These are phyloP conservation scores for Protostelium mycophagum DNA, from an alignment of 78 protist genomes.

Conservation along the genomic window DNA sequence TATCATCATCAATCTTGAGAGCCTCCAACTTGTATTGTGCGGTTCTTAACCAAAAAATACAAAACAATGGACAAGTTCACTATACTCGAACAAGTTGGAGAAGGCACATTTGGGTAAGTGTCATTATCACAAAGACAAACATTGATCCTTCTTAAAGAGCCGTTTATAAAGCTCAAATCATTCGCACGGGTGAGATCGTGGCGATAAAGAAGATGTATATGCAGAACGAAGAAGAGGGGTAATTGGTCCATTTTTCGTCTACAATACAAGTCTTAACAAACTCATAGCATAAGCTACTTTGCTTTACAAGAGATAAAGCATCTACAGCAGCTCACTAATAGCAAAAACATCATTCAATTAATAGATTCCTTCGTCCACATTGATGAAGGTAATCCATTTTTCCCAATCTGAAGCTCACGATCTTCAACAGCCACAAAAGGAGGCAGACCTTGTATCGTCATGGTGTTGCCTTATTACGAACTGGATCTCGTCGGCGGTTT, in stretches of 20 bases:
- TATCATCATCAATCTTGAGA: no score
- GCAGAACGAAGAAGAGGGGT: neutral
- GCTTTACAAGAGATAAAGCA: neutral
- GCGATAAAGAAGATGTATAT: neutral
- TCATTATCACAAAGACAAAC: neutral
- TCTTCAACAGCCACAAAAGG: neutral
- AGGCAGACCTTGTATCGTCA: neutral
- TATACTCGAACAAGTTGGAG: neutral
- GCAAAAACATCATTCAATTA: neutral
- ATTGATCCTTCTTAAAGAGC: neutral
- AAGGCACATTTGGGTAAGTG: neutral
- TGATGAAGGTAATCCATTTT: neutral
- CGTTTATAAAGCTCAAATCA: neutral
- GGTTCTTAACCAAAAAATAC: neutral
- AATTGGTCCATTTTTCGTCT: neutral
- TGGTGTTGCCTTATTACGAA: neutral
- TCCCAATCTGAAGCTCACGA: neutral
- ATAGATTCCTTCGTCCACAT: neutral
- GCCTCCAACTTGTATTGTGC: neutral
- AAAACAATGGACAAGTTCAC: neutral
- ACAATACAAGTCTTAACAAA: neutral
- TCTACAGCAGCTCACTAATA: neutral
- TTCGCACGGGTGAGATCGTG: neutral
- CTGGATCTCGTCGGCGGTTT: neutral
- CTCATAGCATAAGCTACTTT: neutral